Base-by-base conservation (phyloP, 306 rosid genomes). In the Cucurbita argyrosperma region DNA sequence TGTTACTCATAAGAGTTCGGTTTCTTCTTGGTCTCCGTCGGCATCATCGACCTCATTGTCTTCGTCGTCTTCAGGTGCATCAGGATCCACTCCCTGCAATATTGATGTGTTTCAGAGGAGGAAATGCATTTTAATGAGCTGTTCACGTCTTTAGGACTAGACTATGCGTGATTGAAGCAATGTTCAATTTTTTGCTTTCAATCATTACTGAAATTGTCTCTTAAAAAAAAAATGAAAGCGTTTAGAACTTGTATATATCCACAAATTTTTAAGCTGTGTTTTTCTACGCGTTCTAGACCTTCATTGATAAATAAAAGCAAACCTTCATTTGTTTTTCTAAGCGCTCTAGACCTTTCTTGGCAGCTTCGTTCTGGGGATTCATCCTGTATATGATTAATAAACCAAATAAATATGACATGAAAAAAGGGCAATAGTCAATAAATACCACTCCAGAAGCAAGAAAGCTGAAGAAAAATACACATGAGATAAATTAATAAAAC, bases 261-360 rank as follows among this genome's bases (percentile, higher is more conserved):
- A 42, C 53, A 56, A 74, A 57, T 39, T 70, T 8, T 21, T 65
- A 50, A 76, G 45, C 46, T 47, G 71, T 79, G 97, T 82, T 95
- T 95, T 85, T 95, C 99, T 72, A 95, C 81, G 77, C 99, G 96
- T 77, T 91, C 97, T 56, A 95, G 87, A 39, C 99, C 97, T 72
- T 87, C 35, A 30, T 30, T 2, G 35, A 30, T 30, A 30, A 30
- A 30, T 38, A 74, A 16, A 50, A 54, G 66, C 71, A 75, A 79
- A 91, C 99, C 99, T 95, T 91, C 99, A 91, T 91, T 74, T 79
- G 97, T 82, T 95, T 95, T 85, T 95, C 99, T 72, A 95, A 82
- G 77, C 99, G 96, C 78, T 91, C 97, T 52, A 95, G 87, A 39
- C 99, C 97, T 72, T 87, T 88, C 74, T 88, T 95, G 45, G 97